Base-by-base conservation (phyloP, 257 asterid species). In the Solanum ahanhuiri region DNA sequence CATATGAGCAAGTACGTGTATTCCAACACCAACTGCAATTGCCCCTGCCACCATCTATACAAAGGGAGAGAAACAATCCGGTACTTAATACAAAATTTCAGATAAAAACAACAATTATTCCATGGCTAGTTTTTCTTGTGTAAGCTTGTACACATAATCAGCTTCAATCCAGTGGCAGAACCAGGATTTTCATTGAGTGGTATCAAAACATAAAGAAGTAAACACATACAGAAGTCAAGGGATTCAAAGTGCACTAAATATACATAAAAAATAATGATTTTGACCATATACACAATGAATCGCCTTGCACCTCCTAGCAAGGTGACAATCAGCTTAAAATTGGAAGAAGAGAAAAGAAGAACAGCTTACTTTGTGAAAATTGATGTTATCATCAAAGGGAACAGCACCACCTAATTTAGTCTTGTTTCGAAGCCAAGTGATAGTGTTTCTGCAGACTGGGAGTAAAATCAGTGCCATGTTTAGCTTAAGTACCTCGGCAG, bases 391-490 rank as follows among this genome's bases (percentile, higher is more conserved):
- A 67, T 95, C 98, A 31, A 94, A 95, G 15, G 98, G 98, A 83
- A 95, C 94, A 6, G 90, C 96, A 12, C 60, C 89, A 43, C 94
- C 98, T 0, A 95, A 39, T 45, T 75, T 90, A 9, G 98, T 94
- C 92, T 88, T 96, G 96, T 93, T 93, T 64, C 98, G 81, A 14
- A 96, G 98, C 98, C 99, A 95, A 5, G 98, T 96, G 87, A 96
- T 94, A 37, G 95, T 95, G 90, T 96, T 96, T 43, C 99, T 87
- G 83, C 98, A 96, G 10, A 96, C 98, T 1, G 98, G 98, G 0
- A 96, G 91, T 45, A 96, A 69, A 37, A 96, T 94, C 30, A 96
- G 43, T 1, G 98, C 98, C 99, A 96, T 96, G 93, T 96, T 96
- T 18, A 96, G 91, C 93, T 96, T 96, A 37, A 94, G 93, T 6